A percentile compares a stretch with the other conserved stretches of the same genome.
Conservation (phyloP, 768 basidiomycete species). For the Mrakia blollopis region DNA sequence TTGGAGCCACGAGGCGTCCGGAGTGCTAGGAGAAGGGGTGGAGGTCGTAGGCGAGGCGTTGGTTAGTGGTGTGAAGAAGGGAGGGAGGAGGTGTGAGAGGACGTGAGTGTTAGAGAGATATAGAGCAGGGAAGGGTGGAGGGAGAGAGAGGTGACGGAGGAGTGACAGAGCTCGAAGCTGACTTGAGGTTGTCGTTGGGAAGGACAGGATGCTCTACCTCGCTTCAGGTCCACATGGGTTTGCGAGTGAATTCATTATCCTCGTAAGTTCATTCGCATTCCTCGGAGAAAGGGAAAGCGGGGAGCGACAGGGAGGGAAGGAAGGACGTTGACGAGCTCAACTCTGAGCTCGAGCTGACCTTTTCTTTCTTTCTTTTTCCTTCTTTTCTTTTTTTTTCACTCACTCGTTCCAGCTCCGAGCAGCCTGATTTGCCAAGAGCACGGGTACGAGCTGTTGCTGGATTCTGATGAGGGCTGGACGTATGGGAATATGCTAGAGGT, state of each 20-base stretch:
- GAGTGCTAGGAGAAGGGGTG: no score
- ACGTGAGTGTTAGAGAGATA: not conserved
- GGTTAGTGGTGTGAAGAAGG: not conserved
- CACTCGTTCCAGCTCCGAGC: not conserved
- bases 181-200: not conserved
- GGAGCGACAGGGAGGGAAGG: not conserved
- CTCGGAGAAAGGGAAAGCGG: no score
- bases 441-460: slow-evolving; percentile 7
- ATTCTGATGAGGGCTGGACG: slow-evolving; percentile 7
- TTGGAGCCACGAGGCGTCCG: not conserved
- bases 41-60: no score
- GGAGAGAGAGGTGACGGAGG: not conserved
- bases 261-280: not conserved
- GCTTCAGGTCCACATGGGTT: not conserved
- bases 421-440: not conserved
- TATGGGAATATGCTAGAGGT: not conserved
- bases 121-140: not conserved
- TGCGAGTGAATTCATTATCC: not conserved
- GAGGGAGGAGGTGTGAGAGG: not conserved
- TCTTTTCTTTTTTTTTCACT: not conserved
- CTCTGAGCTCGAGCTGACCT: not conserved
- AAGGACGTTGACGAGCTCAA: not conserved
- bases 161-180: not conserved
- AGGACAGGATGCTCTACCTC: not conserved
- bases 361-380: not conserved